Conservation (phyloP, 1,139 yeast genomes). For the Pichia sp. region DNA sequence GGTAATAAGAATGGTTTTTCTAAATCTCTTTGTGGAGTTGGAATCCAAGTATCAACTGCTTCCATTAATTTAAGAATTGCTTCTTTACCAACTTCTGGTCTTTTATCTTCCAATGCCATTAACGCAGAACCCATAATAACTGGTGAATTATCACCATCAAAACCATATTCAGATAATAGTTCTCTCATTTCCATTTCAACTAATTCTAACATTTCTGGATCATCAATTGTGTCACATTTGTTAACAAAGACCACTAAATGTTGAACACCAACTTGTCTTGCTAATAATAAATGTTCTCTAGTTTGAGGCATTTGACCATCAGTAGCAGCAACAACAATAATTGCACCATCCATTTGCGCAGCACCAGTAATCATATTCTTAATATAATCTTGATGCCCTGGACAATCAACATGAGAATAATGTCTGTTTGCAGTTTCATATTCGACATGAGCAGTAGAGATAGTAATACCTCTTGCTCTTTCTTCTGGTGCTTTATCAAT, state of each 20-base stretch:
- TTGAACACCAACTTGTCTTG: constrained; percentile 99
- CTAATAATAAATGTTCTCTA: constrained; percentile 94
- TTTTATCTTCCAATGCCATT: constrained; percentile 83
- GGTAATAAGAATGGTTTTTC: constrained; percentile 97
- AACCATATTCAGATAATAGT: constrained; percentile 80
- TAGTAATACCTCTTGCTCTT: constrained; percentile 99
- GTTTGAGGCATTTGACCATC: constrained; percentile 99
- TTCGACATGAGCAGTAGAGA: constrained; percentile 95
- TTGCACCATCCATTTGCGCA: constrained; percentile 99
- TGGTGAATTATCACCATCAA: constrained; percentile 97
- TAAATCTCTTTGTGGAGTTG: constrained; percentile 93
- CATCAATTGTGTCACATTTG: constrained; percentile 96
- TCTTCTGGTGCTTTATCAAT: constrained; percentile 99
- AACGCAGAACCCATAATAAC: constrained; percentile 98
- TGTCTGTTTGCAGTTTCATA: constrained; percentile 90
- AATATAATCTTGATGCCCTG: constrained; percentile 98
- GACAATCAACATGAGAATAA: constrained; percentile 96
- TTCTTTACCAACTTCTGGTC: constrained; percentile 89
- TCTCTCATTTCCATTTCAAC: constrained; percentile 99
- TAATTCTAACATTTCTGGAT: constrained; percentile 98
- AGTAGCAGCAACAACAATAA: constrained; percentile 97
- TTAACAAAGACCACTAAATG: constrained; percentile 94
- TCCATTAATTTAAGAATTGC: constrained; percentile 79
- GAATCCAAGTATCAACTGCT: constrained; percentile 91
- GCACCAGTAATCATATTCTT: constrained; percentile 99